Evolutionary conservation across 148 eudicot genomes (phyloP).

Genomic region (Rhododendron ovatum): DNA sequence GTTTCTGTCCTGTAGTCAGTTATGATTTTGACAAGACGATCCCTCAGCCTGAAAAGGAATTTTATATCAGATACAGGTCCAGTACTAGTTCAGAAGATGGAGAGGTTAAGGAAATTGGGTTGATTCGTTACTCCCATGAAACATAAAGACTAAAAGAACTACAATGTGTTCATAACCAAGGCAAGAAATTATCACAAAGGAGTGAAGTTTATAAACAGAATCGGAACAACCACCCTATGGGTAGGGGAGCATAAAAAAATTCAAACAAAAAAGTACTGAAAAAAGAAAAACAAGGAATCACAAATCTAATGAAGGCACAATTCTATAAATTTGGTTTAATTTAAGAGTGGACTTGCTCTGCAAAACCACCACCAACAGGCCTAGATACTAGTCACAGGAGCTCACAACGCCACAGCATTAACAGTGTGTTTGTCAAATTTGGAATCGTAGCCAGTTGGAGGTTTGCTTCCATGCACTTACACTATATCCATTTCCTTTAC

Average conservation of each 20-base stretch:
- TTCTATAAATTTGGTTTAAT: neutral
- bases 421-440: neutral
- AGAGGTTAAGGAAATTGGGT: neutral
- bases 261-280: neutral
- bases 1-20: slow-evolving; percentile 97
- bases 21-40: slow-evolving; percentile 85
- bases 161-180: neutral
- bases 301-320: neutral
- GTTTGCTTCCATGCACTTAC: neutral
- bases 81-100: neutral
- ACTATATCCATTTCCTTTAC: neutral
- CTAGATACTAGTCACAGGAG: neutral
- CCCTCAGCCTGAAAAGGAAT: slow-evolving; percentile 62
- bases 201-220: neutral
- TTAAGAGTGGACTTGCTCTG: neutral
- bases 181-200: neutral
- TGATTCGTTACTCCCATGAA: neutral
- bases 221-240: neutral
- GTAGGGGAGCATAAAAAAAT: neutral
- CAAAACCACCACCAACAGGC: neutral
- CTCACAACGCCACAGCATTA: neutral
- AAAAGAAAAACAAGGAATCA: neutral
- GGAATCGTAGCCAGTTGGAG: neutral
- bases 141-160: neutral
- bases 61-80: neutral